phyloP scores from a whole-genome alignment of 495 filamentous ascomycete genomes.

The Wilcoxina mikolae region DNA sequence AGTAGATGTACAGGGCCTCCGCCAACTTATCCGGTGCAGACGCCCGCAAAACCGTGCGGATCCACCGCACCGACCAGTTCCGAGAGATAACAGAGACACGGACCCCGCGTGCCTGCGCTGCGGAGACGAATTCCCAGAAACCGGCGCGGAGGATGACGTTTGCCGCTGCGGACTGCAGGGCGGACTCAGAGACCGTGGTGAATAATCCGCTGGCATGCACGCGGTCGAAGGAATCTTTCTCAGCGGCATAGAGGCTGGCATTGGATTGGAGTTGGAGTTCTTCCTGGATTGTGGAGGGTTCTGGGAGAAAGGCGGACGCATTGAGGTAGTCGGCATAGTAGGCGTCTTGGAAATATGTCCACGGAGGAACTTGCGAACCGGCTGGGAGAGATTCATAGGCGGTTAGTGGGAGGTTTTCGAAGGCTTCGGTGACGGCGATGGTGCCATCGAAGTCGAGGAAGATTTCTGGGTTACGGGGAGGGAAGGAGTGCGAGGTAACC shows the following conservation, averaged over 20 bases:
- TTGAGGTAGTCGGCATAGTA: slow-evolving; percentile 13
- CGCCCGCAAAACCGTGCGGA: slow-evolving; percentile 14
- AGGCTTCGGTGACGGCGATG: slow-evolving; percentile 21
- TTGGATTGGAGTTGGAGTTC: slow-evolving; percentile 15
- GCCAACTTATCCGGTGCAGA: slow-evolving; percentile 8
- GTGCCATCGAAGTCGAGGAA: slow-evolving; percentile 24
- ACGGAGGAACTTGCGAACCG: slow-evolving; percentile 4
- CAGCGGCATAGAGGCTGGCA: slow-evolving; percentile 9
- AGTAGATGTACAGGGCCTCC: slow-evolving; percentile 17
- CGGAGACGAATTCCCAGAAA: slow-evolving; percentile 15
- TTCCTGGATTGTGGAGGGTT: slow-evolving; percentile 10
- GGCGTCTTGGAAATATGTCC: slow-evolving; percentile 5
- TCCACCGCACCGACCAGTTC: slow-evolving; percentile 23
- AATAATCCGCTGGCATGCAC: slow-evolving; percentile 5
- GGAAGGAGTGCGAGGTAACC: too few species aligned
- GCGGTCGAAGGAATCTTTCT: slow-evolving; percentile 19
- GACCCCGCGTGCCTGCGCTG: slow-evolving; percentile 3
- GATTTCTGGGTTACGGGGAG: not conserved
- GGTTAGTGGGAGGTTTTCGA: slow-evolving; percentile 17
- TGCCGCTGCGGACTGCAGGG: slow-evolving; percentile 10
- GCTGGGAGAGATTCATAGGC: slow-evolving; percentile 12
- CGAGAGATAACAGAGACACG: slow-evolving; percentile 11
- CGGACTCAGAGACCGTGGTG: not conserved
- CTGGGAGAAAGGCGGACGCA: not conserved
- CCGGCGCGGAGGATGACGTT: slow-evolving; percentile 17